Percentiles rank a stretch among this genome's conserved stretches.
These are phyloP conservation scores for Meripilus lineatus DNA, from an alignment of 1,284 basidiomycete genomes.

Conservation along the genomic window DNA sequence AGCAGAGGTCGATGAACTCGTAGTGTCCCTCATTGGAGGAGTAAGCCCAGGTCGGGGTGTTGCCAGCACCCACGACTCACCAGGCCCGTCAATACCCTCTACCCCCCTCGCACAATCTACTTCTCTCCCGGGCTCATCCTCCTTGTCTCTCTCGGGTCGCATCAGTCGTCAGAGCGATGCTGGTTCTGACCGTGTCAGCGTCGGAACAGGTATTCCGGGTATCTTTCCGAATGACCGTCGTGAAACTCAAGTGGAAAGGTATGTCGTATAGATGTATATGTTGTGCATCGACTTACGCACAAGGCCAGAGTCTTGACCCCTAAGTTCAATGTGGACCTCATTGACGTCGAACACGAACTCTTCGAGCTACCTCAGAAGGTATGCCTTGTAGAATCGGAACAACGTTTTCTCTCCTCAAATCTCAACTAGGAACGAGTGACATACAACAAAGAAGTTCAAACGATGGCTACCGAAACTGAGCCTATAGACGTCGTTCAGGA, in stretches of 20 bases:
- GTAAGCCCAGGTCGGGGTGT: slow-evolving; percentile 23
- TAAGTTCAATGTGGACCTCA: slow-evolving; percentile 64
- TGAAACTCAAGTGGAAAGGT: slow-evolving; percentile 67
- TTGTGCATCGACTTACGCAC: slow-evolving; percentile 6
- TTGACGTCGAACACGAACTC: slow-evolving; percentile 84
- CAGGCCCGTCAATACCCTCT: slow-evolving; percentile 64
- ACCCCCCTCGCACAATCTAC: slow-evolving; percentile 50
- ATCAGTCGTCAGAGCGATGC: slow-evolving; percentile 65
- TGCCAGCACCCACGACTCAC: slow-evolving; percentile 53
- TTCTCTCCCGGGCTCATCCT: slow-evolving; percentile 40
- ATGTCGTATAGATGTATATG: slow-evolving; percentile 16
- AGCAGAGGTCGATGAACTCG: slow-evolving; percentile 65
- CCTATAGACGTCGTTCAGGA: slow-evolving; percentile 40
- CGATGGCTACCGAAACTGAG: slow-evolving; percentile 56
- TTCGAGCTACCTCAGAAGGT: slow-evolving; percentile 89
- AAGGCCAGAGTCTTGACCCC: slow-evolving; percentile 55
- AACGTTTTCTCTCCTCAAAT: not conserved
- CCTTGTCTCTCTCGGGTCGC: slow-evolving; percentile 49
- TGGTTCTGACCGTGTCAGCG: slow-evolving; percentile 42
- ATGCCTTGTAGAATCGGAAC: slow-evolving; percentile 10
- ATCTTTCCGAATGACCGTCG: too few relatives aligned
- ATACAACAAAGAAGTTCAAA: slow-evolving; percentile 95
- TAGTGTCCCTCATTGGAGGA: slow-evolving; percentile 49
- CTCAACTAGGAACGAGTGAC: slow-evolving; percentile 71
- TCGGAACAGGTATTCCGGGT: slow-evolving; percentile 44